Conservation (phyloP, 805 yeast species). For the Brettanomyces sp. region DNA sequence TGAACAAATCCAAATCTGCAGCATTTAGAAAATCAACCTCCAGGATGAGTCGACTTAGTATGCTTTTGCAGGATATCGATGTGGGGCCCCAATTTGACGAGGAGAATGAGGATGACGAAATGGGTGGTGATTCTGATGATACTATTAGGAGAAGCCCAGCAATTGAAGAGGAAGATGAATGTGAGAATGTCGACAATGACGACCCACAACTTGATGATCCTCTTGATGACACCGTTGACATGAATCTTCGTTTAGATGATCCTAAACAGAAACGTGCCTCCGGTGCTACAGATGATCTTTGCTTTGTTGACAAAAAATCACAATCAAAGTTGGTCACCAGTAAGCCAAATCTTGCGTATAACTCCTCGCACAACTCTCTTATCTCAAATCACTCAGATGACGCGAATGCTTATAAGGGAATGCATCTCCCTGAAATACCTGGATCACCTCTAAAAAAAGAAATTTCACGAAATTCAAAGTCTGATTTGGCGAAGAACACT, state of each 20-base stretch:
- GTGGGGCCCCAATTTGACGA: background rate
- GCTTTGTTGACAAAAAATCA: conserved; percentile 26
- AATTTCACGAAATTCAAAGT: conserved; percentile 8
- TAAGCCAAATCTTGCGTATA: conserved; percentile 15
- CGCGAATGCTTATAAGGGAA: conserved; percentile 33
- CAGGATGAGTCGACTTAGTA: background rate
- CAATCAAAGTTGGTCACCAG: conserved; percentile 6
- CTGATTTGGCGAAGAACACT: conserved; percentile 3
- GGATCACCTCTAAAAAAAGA: conserved; percentile 25
- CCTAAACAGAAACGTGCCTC: conserved; percentile 2
- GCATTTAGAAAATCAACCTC: background rate
- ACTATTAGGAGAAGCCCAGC: background rate
- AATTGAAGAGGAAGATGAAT: background rate
- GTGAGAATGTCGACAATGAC: background rate
- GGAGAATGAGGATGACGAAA: conserved; percentile 9
- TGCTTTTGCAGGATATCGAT: background rate
- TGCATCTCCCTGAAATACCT: conserved; percentile 40
- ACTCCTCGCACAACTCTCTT: conserved; percentile 32
- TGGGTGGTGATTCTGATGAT: conserved; percentile 8
- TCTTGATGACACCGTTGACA: conserved; percentile 14
- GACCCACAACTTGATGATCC: background rate
- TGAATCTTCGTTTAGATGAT: conserved; percentile 7
- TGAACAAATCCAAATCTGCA: conserved; percentile 4
- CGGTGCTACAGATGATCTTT: conserved; percentile 17
- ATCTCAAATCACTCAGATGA: conserved; percentile 28